Evolutionary conservation across 2,329 filamentous ascomycete species (phyloP), one percentile per base, ranked within the genome.

Genomic region (Trichophyton mentagrophytes): DNA sequence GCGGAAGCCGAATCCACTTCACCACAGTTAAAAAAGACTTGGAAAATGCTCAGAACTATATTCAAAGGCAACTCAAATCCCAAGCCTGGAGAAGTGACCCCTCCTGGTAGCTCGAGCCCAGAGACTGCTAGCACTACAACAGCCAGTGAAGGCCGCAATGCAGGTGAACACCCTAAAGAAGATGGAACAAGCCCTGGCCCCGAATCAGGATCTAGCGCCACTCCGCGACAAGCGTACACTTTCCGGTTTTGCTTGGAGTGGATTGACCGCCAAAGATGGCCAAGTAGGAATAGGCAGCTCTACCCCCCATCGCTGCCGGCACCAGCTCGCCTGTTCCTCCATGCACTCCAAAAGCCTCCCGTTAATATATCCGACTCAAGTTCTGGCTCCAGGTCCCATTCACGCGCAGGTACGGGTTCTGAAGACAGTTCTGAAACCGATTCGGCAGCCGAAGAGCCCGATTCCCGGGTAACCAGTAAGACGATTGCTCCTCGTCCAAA

Each of bases 241-340:
- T 87, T 87, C 76, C 85, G 83, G 62, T 87, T 87, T 69, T 85
- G 83, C 1, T 74, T 87, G n/a, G 85, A 87, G 69, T 85, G 79
- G 78, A 77, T 81, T 57, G 80, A 83, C 61, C 79, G 80, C 67
- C 72, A 80, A 69, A 69, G 78, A 66, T 71, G 74, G 69, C 63
- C 79, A 66, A 70, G 75, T 70, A 71, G 80, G 72, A 71, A 82
- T 77, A 74, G 75, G 71, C 78, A 78, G 3, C 74, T 86, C 5
- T 75, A 76, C 58, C 77, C 80, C 7, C 84, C 84, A 1, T 77
- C 78, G 46, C 76, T 86, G 11, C 83, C 84, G 0, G 71, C 79
- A 9, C 78, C 79, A 7, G 80, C 82, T 1, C 81, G 85, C 64
- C 66, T 76, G 20, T 74, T 80, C 44, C 70, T 85, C 20, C 79